Evolutionary conservation across 768 basidiomycete species (phyloP).

Genomic region (Termitomyces sp.): DNA sequence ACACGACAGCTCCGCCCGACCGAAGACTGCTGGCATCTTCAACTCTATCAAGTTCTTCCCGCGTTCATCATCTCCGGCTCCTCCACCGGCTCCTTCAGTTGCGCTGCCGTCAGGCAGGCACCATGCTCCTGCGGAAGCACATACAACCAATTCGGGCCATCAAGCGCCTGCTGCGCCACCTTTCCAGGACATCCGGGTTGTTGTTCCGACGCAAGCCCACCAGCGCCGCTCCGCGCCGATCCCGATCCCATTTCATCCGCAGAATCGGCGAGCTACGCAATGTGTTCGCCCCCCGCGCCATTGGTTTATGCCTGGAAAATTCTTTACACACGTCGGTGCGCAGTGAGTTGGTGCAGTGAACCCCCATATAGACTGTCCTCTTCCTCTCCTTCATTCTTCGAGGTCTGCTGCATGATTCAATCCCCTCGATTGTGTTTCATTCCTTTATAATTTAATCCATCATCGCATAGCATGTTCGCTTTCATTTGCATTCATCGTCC

Average conservation of each 20-base stretch:
- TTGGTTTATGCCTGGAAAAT: constrained; percentile 51
- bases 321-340: constrained; percentile 39
- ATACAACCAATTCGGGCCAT: constrained; percentile 29
- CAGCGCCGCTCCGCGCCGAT: constrained; percentile 11
- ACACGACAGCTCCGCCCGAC: constrained; percentile 16
- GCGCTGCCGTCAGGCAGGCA: constrained; percentile 22
- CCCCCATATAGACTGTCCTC: neutral
- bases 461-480: constrained; percentile 11
- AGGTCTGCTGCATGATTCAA: neutral
- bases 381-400: neutral
- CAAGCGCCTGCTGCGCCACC: constrained; percentile 29
- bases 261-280: constrained; percentile 17
- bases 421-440: neutral
- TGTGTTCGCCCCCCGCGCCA: constrained; percentile 34
- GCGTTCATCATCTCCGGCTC: constrained; percentile 40
- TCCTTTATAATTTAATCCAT: constrained; percentile 1
- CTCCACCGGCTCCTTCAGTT: constrained; percentile 26
- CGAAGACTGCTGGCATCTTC: constrained; percentile 33
- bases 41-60: constrained; percentile 42
- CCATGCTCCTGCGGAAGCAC: constrained; percentile 21
- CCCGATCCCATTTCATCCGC: constrained; percentile 22
- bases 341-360: constrained; percentile 12
- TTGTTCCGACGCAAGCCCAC: constrained; percentile 17
- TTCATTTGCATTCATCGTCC: constrained; percentile 10
- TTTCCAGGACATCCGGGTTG: constrained; percentile 28